Percentiles rank a stretch among this genome's conserved stretches.
phyloP scores from a whole-genome alignment of 169 alveolate genomes.

The Plasmodium inui region DNA sequence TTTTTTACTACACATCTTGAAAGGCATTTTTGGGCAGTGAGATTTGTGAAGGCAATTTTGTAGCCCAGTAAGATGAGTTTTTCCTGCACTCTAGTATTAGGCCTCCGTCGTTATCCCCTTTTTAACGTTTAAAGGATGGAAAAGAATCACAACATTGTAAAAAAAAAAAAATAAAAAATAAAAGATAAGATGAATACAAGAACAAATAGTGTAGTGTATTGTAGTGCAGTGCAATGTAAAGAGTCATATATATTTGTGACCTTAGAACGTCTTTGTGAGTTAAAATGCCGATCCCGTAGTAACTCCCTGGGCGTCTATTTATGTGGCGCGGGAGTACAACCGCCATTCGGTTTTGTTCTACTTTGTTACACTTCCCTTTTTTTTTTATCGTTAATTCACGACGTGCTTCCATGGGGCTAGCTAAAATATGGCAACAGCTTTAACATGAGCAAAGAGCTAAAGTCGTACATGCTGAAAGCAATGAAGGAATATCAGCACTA shows the following conservation, averaged over 20 bases:
- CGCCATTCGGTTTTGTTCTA: not conserved
- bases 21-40: not conserved
- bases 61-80: not conserved
- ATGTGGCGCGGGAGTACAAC: not conserved
- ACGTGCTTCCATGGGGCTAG: not conserved
- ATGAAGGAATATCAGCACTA: constrained; percentile 51
- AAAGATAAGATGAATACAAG: not conserved
- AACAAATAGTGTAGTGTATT: not conserved
- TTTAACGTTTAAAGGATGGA: constrained; percentile 26
- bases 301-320: not conserved
- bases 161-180: constrained; percentile 15
- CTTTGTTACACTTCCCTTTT: not conserved
- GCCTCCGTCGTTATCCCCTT: not conserved
- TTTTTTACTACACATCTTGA: not conserved
- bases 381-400: not conserved
- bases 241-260: not conserved
- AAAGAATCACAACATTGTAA: constrained; percentile 69
- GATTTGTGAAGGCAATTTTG: not conserved
- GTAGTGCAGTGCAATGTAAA: not conserved
- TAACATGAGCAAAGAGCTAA: constrained; percentile 47
- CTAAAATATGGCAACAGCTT: constrained; percentile 56
- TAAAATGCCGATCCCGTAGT: not conserved
- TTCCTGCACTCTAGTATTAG: not conserved
- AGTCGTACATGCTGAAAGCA: constrained; percentile 53
- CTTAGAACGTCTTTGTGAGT: not conserved